phyloP scores from a whole-genome alignment of 306 rosid species.

The Ormosia emarginata region DNA sequence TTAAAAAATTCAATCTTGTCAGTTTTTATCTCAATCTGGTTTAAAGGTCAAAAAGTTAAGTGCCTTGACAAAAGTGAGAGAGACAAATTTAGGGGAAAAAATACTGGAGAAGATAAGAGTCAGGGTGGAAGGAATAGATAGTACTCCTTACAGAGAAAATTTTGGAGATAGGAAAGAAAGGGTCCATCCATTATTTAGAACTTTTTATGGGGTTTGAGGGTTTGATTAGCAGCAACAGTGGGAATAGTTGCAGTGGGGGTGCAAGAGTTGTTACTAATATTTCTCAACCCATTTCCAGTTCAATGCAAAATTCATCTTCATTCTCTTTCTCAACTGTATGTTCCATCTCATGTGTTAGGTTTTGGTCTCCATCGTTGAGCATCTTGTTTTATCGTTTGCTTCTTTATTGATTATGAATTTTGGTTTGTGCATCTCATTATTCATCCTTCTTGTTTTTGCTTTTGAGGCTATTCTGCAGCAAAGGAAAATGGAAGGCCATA shows the following conservation, averaged over 20 bases:
- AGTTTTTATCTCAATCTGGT: conserved; percentile 45
- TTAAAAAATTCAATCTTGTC: conserved; percentile 41
- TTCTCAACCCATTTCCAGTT: conserved; percentile 35
- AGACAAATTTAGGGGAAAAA: conserved; percentile 23
- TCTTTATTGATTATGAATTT: not conserved
- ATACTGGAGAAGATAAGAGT: conserved; percentile 11
- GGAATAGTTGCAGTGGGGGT: conserved; percentile 19
- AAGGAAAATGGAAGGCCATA: conserved; percentile 74
- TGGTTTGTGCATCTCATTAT: conserved; percentile 1
- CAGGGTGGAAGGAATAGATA: conserved; percentile 15
- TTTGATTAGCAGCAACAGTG: conserved; percentile 28
- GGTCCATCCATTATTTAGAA: not conserved
- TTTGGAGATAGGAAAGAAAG: not conserved
- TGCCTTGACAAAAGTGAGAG: conserved; percentile 31
- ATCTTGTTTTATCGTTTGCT: not conserved
- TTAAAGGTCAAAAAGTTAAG: conserved; percentile 43
- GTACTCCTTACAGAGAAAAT: conserved; percentile 6
- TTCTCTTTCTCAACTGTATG: conserved; percentile 54
- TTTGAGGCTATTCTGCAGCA: conserved; percentile 37
- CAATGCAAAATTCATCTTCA: conserved; percentile 33
- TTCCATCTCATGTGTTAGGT: not conserved
- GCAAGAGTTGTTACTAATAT: conserved; percentile 35
- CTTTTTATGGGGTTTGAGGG: conserved; percentile 31
- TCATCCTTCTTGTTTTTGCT: conserved; percentile 6
- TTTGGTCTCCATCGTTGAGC: not conserved